These are phyloP conservation scores for Cunninghamia lanceolata DNA, from an alignment of 75 land plant genomes.

Conservation along the genomic window DNA sequence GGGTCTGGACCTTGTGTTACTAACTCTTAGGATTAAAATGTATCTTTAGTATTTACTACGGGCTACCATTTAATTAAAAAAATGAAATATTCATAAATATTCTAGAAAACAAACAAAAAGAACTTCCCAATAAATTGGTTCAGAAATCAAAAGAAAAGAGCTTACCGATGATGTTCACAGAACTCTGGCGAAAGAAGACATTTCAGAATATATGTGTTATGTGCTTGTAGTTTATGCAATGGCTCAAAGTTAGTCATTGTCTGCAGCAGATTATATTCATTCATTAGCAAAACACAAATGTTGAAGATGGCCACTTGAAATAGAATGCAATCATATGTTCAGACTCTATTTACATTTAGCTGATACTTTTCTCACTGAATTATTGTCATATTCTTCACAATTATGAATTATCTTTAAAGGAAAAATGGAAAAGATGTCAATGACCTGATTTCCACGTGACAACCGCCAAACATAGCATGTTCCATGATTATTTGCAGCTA, in stretches of 20 bases:
- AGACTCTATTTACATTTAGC: neutral
- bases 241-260: conserved; percentile 99
- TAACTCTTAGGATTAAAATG: neutral
- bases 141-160: neutral
- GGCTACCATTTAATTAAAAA: neutral
- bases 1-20: neutral
- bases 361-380: neutral
- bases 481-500: conserved; percentile 96
- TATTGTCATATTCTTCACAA: neutral
- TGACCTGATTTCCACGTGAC: conserved; percentile 79
- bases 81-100: neutral
- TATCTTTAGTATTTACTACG: too few species aligned
- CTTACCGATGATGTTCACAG: conserved; percentile 73
- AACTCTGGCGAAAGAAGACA: conserved; percentile 99
- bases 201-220: conserved; percentile 83
- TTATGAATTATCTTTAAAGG: neutral
- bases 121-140: neutral
- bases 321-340: conserved; percentile 7
- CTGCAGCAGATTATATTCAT: conserved; percentile 34
- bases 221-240: conserved; percentile 92
- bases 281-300: neutral
- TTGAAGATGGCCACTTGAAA: neutral
- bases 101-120: neutral
- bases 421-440: neutral
- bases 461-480: conserved; percentile 98